Evolutionary conservation across 805 yeast species (phyloP).

Genomic region (Candida jianshihensis): DNA sequence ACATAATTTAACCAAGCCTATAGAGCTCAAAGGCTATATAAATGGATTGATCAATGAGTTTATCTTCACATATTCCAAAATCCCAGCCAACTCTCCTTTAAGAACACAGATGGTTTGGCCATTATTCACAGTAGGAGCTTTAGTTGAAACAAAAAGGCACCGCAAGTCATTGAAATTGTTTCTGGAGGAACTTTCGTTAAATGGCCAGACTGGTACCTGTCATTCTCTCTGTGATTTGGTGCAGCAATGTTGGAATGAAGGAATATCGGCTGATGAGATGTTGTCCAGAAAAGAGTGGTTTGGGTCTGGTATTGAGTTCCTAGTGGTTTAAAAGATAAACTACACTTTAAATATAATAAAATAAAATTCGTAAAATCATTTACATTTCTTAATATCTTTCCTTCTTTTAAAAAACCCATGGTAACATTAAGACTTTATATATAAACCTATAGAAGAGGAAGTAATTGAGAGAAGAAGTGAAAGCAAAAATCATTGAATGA

Average conservation of each 20-base stretch:
- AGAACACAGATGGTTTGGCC: slow-evolving; percentile 65
- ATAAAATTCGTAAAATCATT: background rate
- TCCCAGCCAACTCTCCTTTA: slow-evolving; percentile 39
- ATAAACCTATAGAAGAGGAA: background rate
- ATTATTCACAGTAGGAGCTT: slow-evolving; percentile 41
- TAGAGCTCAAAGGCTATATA: slow-evolving; percentile 22
- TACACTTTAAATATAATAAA: background rate
- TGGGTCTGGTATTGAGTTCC: slow-evolving; percentile 43
- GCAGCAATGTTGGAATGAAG: slow-evolving; percentile 40
- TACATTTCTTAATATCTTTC: background rate
- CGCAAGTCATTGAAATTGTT: slow-evolving; percentile 24
- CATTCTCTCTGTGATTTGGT: slow-evolving; percentile 35
- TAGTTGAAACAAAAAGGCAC: slow-evolving; percentile 30
- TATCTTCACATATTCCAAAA: slow-evolving; percentile 36
- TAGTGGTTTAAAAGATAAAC: slow-evolving; percentile 19
- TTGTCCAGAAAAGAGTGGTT: slow-evolving; percentile 39
- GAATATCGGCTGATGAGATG: slow-evolving; percentile 35
- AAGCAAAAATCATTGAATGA: background rate
- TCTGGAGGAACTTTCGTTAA: slow-evolving; percentile 37
- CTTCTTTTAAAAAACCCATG: background rate
- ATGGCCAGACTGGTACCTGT: slow-evolving; percentile 50
- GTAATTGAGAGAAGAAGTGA: background rate
- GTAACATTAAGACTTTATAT: background rate
- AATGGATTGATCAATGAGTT: slow-evolving; percentile 36
- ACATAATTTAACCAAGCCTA: slow-evolving; percentile 26